Percentiles rank a stretch among this genome's conserved stretches.
These are phyloP conservation scores for Phoenix dactylifera DNA, from an alignment of 176 grass and related monocot species.

Conservation along the genomic window DNA sequence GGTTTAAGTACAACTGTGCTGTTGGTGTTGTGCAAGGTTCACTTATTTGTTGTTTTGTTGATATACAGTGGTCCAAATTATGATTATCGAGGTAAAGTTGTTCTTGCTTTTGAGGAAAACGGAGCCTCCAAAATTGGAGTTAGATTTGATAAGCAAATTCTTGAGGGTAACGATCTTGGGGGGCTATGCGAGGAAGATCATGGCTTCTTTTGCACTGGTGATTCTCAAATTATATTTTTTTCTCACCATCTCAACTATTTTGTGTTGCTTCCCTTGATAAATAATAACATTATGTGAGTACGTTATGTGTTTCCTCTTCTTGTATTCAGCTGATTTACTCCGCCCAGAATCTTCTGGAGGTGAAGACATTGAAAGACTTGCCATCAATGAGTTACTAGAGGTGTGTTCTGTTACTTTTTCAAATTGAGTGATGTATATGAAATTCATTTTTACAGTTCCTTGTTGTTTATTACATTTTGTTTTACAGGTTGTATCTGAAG, in stretches of 20 bases:
- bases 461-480: constrained; percentile 19
- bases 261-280: too few relatives aligned
- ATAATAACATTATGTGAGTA: too few relatives aligned
- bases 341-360: constrained; percentile 43
- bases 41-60: neutral
- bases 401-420: constrained; percentile 20
- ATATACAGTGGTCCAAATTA: constrained; percentile 73
- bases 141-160: constrained; percentile 77
- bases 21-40: too few relatives aligned
- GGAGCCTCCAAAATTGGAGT: constrained; percentile 86
- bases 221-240: constrained; percentile 1
- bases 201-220: constrained; percentile 87
- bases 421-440: too few relatives aligned
- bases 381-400: constrained; percentile 75
- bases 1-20: too few relatives aligned
- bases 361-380: constrained; percentile 89
- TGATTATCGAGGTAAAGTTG: constrained; percentile 74
- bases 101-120: constrained; percentile 90
- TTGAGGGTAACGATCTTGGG: constrained; percentile 86
- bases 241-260: too few relatives aligned
- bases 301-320: neutral
- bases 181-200: constrained; percentile 84
- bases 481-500: constrained; percentile 77
- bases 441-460: neutral
- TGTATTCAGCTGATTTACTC: constrained; percentile 62